phyloP scores from a whole-genome alignment of 331 rosid species.

The Malus hybrid region DNA sequence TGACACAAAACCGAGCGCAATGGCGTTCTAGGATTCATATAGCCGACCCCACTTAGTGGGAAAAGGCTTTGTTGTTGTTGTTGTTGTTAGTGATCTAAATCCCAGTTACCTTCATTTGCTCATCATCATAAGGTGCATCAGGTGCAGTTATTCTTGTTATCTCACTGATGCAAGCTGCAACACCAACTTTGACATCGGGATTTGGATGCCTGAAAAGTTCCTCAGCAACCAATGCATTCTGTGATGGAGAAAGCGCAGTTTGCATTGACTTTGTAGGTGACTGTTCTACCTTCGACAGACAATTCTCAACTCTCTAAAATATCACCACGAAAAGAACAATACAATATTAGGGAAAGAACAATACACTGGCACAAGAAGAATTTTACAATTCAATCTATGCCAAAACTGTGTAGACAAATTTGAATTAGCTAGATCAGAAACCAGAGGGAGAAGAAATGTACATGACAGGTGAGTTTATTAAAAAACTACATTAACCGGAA shows the following conservation, averaged over 20 bases:
- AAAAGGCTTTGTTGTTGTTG: no score
- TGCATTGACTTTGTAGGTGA: conserved; percentile 72
- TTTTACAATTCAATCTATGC: neutral
- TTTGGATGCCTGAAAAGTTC: conserved; percentile 60
- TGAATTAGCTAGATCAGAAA: neutral
- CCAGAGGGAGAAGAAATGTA: neutral
- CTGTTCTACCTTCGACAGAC: conserved; percentile 73
- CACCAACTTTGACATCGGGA: conserved; percentile 73
- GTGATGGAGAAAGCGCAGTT: conserved; percentile 61
- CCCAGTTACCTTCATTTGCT: conserved; percentile 73
- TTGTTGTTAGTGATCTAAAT: neutral
- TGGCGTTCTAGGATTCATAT: no score
- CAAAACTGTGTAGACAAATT: neutral
- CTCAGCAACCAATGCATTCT: conserved; percentile 60
- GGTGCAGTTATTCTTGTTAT: conserved; percentile 96
- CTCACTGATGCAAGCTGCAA: conserved; percentile 90
- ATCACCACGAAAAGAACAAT: conserved; percentile 3
- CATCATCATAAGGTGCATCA: conserved; percentile 93
- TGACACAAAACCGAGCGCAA: no score
- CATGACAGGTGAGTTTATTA: neutral
- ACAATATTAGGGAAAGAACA: neutral
- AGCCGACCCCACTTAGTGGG: no score
- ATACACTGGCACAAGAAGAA: neutral
- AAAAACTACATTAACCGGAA: neutral
- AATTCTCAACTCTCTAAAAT: conserved; percentile 54